Conservation (phyloP, 331 rosid species). For the Malus hybrid region DNA sequence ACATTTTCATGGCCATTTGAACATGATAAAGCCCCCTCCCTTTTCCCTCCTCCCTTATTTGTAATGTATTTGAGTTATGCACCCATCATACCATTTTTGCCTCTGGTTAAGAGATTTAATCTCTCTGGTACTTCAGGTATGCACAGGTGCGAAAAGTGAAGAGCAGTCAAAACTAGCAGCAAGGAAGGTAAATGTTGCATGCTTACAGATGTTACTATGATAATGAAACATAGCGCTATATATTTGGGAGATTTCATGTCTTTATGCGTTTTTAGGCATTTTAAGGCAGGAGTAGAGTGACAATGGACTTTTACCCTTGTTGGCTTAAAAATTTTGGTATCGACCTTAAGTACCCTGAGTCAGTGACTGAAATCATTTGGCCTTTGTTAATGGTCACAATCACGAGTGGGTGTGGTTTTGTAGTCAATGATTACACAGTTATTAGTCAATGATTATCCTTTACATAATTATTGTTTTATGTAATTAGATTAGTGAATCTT, state of each 20-base stretch:
- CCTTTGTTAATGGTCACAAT: not conserved
- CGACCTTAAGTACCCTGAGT: not conserved
- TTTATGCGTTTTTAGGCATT: not conserved
- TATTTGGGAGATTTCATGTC: too few species aligned
- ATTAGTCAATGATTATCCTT: not conserved
- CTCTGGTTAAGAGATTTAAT: not conserved
- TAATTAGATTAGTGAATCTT: not conserved
- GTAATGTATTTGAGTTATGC: not conserved
- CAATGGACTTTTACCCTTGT: not conserved
- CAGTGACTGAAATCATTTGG: not conserved
- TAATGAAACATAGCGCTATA: not conserved
- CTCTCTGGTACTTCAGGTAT: slow-evolving; percentile 46
- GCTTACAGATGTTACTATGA: not conserved
- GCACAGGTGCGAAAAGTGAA: slow-evolving; percentile 19
- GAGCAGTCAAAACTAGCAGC: not conserved
- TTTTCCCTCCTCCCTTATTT: not conserved
- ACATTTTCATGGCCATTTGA: not conserved
- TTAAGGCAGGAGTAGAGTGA: not conserved
- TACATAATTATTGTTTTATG: slow-evolving; percentile 10
- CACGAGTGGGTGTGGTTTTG: not conserved
- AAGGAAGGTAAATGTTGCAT: slow-evolving; percentile 21
- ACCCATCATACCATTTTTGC: not conserved
- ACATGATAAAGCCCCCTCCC: not conserved
- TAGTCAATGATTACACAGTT: not conserved
- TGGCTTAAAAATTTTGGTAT: not conserved